Base-by-base conservation (phyloP, 1,284 basidiomycete genomes). In the Wallemia hederae region DNA sequence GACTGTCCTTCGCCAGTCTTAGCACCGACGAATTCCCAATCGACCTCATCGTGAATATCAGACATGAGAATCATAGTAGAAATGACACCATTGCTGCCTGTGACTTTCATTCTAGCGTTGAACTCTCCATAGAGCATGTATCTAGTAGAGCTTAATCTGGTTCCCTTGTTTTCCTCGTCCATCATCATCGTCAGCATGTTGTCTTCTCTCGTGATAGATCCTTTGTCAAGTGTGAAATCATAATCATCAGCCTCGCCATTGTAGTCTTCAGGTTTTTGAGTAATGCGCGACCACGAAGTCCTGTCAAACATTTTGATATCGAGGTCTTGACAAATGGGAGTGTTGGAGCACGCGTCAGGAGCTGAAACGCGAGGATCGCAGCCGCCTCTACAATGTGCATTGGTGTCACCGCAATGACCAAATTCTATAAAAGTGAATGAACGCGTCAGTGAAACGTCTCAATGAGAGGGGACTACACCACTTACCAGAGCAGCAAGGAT, bases 21-120 rank as follows among this genome's bases (percentile, higher is more conserved):
- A 58, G 70, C 71, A 2, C 71, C 70, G 19, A 58, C 56, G 24
- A 58, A 58, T n/a, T 58, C 56, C 59, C 5, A 15, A 61, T 27
- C 7, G 28, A 57, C 31, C 17, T 26, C 24, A 49, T 61, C 83
- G 68, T 83, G 84, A 66, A 85, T 77, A 65, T 82, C 78, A 61
- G 80, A 82, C 85, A 87, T 87, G 2, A 81, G 82, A 67, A 88
- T 86, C 68, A 85, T 85, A 1, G 85, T 83, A 0, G 82, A 81
- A 58, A 89, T 80, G 25, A 88, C 79, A 33, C 85, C 84, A 27
- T 69, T 73, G 80, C 81, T 85, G 60, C 64, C 63, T 33, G 62
- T 65, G 1, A 60, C 74, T 76, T 69, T 69, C 80, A 85, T 65
- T 59, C 72, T 75, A 55, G 83, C 76, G 55, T 83, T 83, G 65